Evolutionary conservation across 1,139 yeast genomes (phyloP), one percentile per base, ranked within the genome.

Genomic region (Blastobotrys apis): DNA sequence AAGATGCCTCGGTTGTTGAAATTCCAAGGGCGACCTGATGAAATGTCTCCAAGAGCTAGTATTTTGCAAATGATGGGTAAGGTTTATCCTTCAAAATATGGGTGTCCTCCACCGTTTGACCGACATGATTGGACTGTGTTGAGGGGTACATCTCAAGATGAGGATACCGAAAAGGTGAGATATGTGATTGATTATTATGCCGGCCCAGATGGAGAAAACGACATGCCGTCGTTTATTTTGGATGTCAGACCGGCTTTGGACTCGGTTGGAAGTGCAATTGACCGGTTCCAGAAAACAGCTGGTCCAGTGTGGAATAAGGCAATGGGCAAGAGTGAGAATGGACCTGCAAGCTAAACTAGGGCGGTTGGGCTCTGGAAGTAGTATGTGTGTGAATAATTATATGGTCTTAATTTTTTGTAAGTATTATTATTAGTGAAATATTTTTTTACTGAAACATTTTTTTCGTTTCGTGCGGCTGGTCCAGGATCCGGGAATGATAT

Each of bases 121-220:
- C 80, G 98, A 64, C 99, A 94, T 59, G 99, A 94, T 66, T 94
- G 99, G 99, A 85, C 95, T 3, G 95, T 94, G 5, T 72, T 90
- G 56, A 75, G 99, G 55, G 73, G 67, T 51, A 57, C 56, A 1
- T 55, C 63, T 10, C 66, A 68, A 32, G 61, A 67, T 0, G 69
- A 67, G 23, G 59, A 57, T 19, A 76, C 90, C 85, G 57, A 73
- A 53, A 64, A 78, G 67, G 79, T 92, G 20, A 76, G 98, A 51
- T 94, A 94, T 58, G 95, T 94, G 30, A 88, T 94, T 58, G 99
- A 94, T 64, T 94, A 90, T 65, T 94, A 94, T 63, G 72, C 80
- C 16, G 95, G 95, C 1, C 95, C 95, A 1, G 96, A 94, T 45
- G 97, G 86, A 56, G 82, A 77, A 16, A 79, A 84, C 31, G 95